Base-by-base conservation (phyloP, 2,329 filamentous ascomycete genomes). In the Rhytidhysteron rufulum region DNA sequence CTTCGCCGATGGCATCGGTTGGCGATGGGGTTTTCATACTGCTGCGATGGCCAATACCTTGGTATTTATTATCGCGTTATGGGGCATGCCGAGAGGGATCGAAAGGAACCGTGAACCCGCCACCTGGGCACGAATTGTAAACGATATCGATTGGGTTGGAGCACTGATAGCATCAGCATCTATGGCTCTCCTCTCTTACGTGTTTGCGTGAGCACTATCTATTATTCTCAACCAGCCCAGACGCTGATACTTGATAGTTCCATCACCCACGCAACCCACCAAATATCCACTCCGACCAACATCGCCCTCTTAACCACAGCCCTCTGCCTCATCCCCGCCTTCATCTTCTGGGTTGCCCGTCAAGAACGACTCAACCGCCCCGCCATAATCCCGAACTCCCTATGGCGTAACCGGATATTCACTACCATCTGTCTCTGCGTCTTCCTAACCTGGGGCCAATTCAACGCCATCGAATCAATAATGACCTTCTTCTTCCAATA, bases 331-430 rank as follows among this genome's bases (percentile, higher is more conserved):
- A 55, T 80, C 3, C 71, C 72, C 0, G 50, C 60, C 0, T 83
- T 83, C 51, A 60, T 75, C 31, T 53, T 63, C 8, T 83, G 79
- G 79, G 70, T 79, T 34, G 66, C 68, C 9, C 63, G 65, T 3
- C 75, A 74, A 35, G 72, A 74, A 34, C 63, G 59, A 9, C 51
- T 57, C 0, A 64, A 66, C 8, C 66, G 65, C 3, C 73, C 78
- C 10, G 78, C 78, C 1, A 55, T 84, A 6, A 82, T 84, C 17
- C 80, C 80, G 0, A 83, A 83, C 53, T 73, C 71, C 0, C 60
- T 84, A 0, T 84, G 80, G 80, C 69, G 62, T n/a, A 81, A 79
- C 32, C 55, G 59, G 0, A 59, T 73, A 3, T 84, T 83, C 49
- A 72, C 75, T 0, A 69, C 63, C 19, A 72, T 79, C 16, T 83